Evolutionary conservation across 257 asterid species (phyloP).

Genomic region (Gentiana straminea): DNA sequence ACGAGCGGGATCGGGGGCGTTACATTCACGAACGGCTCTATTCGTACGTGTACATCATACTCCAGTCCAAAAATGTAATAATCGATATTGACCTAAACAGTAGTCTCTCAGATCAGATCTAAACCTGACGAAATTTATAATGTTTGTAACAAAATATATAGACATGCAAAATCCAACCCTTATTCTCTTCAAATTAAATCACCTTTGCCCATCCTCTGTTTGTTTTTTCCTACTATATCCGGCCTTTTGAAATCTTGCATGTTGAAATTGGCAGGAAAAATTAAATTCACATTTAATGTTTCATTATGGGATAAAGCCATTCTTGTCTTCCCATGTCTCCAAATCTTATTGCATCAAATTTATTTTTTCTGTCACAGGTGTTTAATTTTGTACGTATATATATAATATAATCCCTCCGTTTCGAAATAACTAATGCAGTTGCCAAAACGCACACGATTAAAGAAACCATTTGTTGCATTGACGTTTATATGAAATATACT

Average conservation of each 20-base stretch:
- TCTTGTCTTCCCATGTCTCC: slow-evolving; percentile 47
- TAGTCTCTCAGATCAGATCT: slow-evolving; percentile 2
- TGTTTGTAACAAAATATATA: slow-evolving; percentile 6
- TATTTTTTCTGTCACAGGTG: slow-evolving; percentile 9
- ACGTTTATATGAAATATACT: too few relatives aligned
- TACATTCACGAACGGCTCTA: too few relatives aligned
- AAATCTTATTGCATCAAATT: slow-evolving; percentile 12
- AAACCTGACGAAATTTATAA: slow-evolving; percentile 7
- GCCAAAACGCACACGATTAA: too few relatives aligned
- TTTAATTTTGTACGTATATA: neutral
- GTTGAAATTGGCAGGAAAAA: slow-evolving; percentile 43
- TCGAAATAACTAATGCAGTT: too few relatives aligned
- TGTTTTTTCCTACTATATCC: slow-evolving; percentile 16
- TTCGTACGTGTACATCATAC: too few relatives aligned
- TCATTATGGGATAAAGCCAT: slow-evolving; percentile 42
- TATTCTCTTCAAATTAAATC: slow-evolving; percentile 10
- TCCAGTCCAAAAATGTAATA: too few relatives aligned
- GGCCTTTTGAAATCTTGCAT: slow-evolving; percentile 25
- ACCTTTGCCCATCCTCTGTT: slow-evolving; percentile 9
- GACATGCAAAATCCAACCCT: slow-evolving; percentile 14
- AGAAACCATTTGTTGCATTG: too few relatives aligned
- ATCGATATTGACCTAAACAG: too few relatives aligned
- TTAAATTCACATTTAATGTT: slow-evolving; percentile 28
- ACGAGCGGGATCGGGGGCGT: too few relatives aligned
- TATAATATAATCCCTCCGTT: neutral